Base-by-base conservation (phyloP, 2,329 filamentous ascomycete genomes). In the Trichoderma citrinoviride region DNA sequence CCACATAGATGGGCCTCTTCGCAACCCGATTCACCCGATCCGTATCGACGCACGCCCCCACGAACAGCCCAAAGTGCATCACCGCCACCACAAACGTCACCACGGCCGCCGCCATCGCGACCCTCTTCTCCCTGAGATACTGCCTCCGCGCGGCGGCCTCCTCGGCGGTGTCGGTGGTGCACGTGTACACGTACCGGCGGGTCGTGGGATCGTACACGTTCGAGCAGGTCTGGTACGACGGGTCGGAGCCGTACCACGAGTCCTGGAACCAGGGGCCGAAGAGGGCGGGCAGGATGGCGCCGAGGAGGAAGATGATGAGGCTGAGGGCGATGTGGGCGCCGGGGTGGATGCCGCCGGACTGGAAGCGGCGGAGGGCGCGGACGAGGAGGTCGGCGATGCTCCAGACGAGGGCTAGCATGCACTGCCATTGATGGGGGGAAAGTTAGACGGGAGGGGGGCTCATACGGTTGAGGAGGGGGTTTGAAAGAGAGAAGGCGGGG, bases 251-350 rank as follows among this genome's bases (percentile, higher is more conserved):
- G 60, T 37, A 12, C 58, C 58, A 41, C 68, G 58, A 7, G 43
- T 29, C 33, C 37, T 50, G 17, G 19, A 52, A 40, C 57, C n/a
- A 58, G 67, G 69, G 46, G 70, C 57, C 64, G 49, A 73, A 66
- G 40, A 74, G 44, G 44, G 68, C 70, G 21, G 73, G 72, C 1
- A 74, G 66, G 12, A 73, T 41, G 25, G 71, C 52, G n/a, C 73
- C 71, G 29, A 70, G 66, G 7, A 81, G 68, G 75, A 77, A 81
- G 62, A 81, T 72, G 66, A 81, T 54, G 3, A 82, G 77, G 43
- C 76, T 77, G 17, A 80, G 54, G 58, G 71, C 78, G 43, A 82
- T 76, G 57, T 81, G 79, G 21, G 76, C 77, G 33, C 78, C 80
- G 0, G 81, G 79, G 55, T 80, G 78, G 23, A 81, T 78, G 47